Base-by-base conservation (phyloP, 73 alveolate species). In the Symbiodinium natans region DNA sequence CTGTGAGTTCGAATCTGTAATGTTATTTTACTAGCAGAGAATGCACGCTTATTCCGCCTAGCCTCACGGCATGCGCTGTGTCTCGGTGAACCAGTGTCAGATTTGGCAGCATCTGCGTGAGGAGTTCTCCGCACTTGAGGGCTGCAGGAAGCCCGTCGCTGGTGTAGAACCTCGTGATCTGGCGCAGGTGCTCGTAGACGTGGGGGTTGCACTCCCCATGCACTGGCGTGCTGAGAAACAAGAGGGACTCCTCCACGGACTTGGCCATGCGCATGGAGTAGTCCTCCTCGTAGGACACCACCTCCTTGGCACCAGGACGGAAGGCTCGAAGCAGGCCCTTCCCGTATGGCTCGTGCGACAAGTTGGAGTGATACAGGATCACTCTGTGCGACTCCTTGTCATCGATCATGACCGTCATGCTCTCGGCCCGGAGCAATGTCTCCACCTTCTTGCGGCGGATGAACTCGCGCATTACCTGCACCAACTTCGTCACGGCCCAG, bases 211-310 rank as follows among this genome's bases (percentile, higher is more conserved):
- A 9, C 5, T 75, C 86, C 25, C 46, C 31, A 19, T 19, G 34
- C 80, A 63, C 7, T 17, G 80, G 80, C 29, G 80, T 63, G 4
- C 38, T 34, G 52, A 75, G 33, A 75, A 75, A 25, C 46, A 11
- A 46, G 48, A 75, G 43, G 48, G 41, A 29, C 15, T n/a, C 15
- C 33, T 75, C 86, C 7, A 75, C 36, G 46, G 48, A 21, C 29
- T 75, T 46, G 11, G 86, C 86, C 86, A 75, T 75, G 48, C 86
- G 86, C 7, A 36, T 34, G 15, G 86, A 29, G 36, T 75, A 75
- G 46, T 75, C 86, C 21, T 75, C 86, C 48, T 33, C 86, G 36
- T 31, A 34, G 34, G 34, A 42, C 6, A 46, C 86, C 3, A 27
- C 11, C 23, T 42, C 31, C 10, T 17, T 6, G 41, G 13, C 86